Percentiles rank a stretch among this genome's conserved stretches.
These are phyloP conservation scores for Orbilia brochopaga DNA, from an alignment of 2,329 filamentous ascomycete genomes.

Conservation along the genomic window DNA sequence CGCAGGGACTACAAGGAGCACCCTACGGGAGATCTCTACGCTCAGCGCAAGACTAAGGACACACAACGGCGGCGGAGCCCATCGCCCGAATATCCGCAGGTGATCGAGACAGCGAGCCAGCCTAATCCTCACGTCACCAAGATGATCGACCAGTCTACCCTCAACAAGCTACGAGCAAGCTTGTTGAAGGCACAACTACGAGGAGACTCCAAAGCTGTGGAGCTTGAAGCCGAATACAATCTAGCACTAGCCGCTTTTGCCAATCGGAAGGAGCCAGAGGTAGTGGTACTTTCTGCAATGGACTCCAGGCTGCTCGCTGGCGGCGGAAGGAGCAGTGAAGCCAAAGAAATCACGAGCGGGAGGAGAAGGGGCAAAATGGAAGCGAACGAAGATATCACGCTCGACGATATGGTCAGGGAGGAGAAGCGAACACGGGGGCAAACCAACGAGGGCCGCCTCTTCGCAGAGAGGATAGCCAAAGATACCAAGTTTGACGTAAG, in stretches of 20 bases:
- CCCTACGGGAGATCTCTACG: slow-evolving; percentile 83
- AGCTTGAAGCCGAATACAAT: slow-evolving; percentile 84
- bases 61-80: slow-evolving; percentile 57
- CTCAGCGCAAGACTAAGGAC: slow-evolving; percentile 71
- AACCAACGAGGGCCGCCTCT: slow-evolving; percentile 75
- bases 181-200: slow-evolving; percentile 95
- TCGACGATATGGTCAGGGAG: slow-evolving; percentile 96
- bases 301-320: slow-evolving; percentile 84
- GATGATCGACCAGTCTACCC: slow-evolving; percentile 73
- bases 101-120: slow-evolving; percentile 66
- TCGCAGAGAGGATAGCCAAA: slow-evolving; percentile 92
- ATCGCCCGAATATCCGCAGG: slow-evolving; percentile 61
- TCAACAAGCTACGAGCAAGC: slow-evolving; percentile 89
- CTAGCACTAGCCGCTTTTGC: slow-evolving; percentile 70
- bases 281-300: slow-evolving; percentile 84
- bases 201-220: slow-evolving; percentile 73
- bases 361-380: slow-evolving; percentile 82
- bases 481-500: slow-evolving; percentile 80
- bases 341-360: slow-evolving; percentile 80
- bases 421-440: slow-evolving; percentile 83
- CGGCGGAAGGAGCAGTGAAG: slow-evolving; percentile 70
- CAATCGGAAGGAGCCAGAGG: slow-evolving; percentile 66
- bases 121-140: slow-evolving; percentile 62
- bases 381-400: slow-evolving; percentile 92
- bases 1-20: slow-evolving; percentile 80